Evolutionary conservation across 371 early-diverging fungal genomes (phyloP), one percentile per base, ranked within the genome.

Genomic region (Haplosporangium sp.): DNA sequence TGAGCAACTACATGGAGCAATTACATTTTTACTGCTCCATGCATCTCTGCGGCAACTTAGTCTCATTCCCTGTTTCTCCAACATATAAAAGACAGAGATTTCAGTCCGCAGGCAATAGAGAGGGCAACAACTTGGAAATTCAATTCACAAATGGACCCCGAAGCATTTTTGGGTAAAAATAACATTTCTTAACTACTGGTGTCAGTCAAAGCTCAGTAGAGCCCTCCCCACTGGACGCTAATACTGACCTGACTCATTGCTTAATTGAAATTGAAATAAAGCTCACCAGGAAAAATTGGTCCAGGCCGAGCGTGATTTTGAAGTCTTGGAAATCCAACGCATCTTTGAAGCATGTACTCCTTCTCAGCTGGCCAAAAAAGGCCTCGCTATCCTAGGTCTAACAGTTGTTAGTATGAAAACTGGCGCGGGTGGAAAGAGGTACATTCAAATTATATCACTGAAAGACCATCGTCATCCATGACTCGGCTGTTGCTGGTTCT

Each of bases 381-480:
- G 95, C 0, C 75, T 92, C 9, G 91, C 91, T 13, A 78, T 95
- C 19, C 84, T 91, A 13, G 88, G 87, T 2, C 83, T 94, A 39
- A 88, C 87, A 7, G 87, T 93, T 40, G 67, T 75, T 78, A 88
- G 86, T 17, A 88, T 91, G 84, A 88, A 93, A 56, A 92, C 94
- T 0, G 95, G 94, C 20, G 83, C 94, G 4, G 94, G 94, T 38
- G 95, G 95, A 11, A 90, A 92, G 71, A 89, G 87, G 90, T 89
- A 61, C 34, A 20, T 42, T 44, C 47, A 42, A 47, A 20, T 47
- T 5, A 27, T 27, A 27, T 27, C 27, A 27, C 27, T 27, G 27
- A 27, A 27, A 27, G 27, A 27, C 27, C 27, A 27, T 27, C 27
- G 4, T 27, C 35, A 37, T 27, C 6, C 57, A 59, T 56, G 44